Evolutionary conservation across 768 basidiomycete genomes (phyloP).

Genomic region (Panellus pusillus): DNA sequence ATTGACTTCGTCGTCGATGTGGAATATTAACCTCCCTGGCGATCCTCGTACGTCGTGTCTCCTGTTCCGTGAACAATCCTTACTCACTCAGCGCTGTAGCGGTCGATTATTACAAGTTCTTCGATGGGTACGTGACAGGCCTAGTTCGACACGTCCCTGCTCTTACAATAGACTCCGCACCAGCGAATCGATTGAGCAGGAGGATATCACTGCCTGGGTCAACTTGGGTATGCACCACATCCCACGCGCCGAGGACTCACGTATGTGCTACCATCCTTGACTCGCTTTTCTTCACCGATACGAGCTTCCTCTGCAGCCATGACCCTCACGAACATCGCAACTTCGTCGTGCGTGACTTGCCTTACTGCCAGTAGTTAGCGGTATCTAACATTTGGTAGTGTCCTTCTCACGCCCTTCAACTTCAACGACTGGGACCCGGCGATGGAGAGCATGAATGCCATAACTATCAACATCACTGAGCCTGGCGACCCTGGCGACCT

Average conservation of each 20-base stretch:
- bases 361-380: too few relatives aligned
- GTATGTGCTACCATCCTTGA: background rate
- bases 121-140: constrained; percentile 11
- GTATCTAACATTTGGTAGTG: too few relatives aligned
- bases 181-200: constrained; percentile 56
- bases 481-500: constrained; percentile 41
- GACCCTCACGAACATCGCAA: constrained; percentile 56
- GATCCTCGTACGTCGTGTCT: constrained; percentile 29
- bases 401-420: constrained; percentile 62
- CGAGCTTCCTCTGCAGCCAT: constrained; percentile 34
- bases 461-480: constrained; percentile 43
- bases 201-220: constrained; percentile 67
- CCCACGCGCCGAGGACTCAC: constrained; percentile 64
- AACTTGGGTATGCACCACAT: constrained; percentile 70
- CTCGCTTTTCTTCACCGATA: too few relatives aligned
- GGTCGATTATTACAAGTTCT: constrained; percentile 50
- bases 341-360: too few relatives aligned
- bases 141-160: background rate
- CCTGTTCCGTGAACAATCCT: background rate
- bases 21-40: constrained; percentile 66
- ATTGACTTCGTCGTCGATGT: constrained; percentile 54
- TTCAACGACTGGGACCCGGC: constrained; percentile 66
- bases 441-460: constrained; percentile 55
- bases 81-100: constrained; percentile 20
- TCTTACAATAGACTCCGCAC: too few relatives aligned